Evolutionary conservation across 805 yeast species (phyloP).

Genomic region (Yarrowia divulgata): DNA sequence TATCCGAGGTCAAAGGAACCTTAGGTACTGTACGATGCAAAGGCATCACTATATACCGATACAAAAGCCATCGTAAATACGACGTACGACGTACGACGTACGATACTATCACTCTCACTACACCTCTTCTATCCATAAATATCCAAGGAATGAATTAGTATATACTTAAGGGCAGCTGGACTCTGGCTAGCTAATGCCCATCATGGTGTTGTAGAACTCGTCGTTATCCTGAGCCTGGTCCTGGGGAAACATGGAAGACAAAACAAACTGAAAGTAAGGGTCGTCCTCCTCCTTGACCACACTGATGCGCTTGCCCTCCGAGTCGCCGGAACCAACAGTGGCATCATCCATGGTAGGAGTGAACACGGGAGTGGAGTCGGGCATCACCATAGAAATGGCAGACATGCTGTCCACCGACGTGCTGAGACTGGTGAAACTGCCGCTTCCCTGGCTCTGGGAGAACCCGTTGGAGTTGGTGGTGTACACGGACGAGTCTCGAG

Average conservation of each 20-base stretch:
- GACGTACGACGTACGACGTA: no score
- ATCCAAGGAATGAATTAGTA: slow-evolving; percentile 33
- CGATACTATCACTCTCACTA: no score
- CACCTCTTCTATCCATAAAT: neutral
- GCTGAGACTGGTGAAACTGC: slow-evolving; percentile 32
- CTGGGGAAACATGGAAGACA: slow-evolving; percentile 31
- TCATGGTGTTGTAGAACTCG: slow-evolving; percentile 38
- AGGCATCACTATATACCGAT: no score
- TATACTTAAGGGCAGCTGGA: slow-evolving; percentile 25
- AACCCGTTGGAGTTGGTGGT: slow-evolving; percentile 21
- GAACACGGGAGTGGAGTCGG: slow-evolving; percentile 17
- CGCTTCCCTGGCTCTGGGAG: slow-evolving; percentile 34
- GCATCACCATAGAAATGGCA: slow-evolving; percentile 22
- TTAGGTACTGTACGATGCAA: no score
- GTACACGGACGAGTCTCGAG: slow-evolving; percentile 26
- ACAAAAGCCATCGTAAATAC: no score
- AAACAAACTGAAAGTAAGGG: slow-evolving; percentile 30
- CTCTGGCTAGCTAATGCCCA: slow-evolving; percentile 35
- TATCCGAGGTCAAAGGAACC: no score
- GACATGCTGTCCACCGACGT: slow-evolving; percentile 39
- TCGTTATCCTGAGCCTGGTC: slow-evolving; percentile 30
- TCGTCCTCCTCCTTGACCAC: slow-evolving; percentile 35
- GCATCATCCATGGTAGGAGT: slow-evolving; percentile 13
- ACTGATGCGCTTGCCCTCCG: slow-evolving; percentile 13
- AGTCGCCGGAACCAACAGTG: neutral